Conservation (phyloP, 495 filamentous ascomycete species). For the Daldinia concentrica region DNA sequence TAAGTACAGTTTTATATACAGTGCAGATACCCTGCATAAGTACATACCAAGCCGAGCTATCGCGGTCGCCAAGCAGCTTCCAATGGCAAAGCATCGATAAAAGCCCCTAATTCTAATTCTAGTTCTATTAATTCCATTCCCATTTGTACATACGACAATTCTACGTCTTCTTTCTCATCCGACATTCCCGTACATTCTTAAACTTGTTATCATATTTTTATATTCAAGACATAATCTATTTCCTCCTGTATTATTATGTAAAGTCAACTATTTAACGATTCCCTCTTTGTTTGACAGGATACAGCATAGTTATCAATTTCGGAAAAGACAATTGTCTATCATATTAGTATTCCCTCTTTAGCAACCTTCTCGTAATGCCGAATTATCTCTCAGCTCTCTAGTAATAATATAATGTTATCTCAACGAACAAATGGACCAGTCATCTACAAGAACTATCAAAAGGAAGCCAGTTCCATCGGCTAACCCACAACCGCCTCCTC, state of each 20-base stretch:
- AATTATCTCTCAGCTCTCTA: conserved; percentile 1
- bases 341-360: conserved; percentile 1
- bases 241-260: not conserved
- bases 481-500: not conserved
- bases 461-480: conserved; percentile 31
- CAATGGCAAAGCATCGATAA: conserved; percentile 28
- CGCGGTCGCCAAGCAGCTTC: conserved; percentile 12
- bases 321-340: not conserved
- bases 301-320: not conserved
- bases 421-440: conserved; percentile 24
- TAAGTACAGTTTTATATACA: too few species aligned
- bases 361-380: conserved; percentile 4
- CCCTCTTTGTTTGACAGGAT: not conserved
- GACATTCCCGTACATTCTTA: conserved; percentile 28
- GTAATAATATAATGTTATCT: conserved; percentile 1
- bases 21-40: too few species aligned
- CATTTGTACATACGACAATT: not conserved
- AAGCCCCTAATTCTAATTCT: conserved; percentile 26
- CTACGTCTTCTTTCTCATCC: conserved; percentile 14
- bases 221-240: not conserved
- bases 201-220: not conserved
- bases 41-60: conserved; percentile 15
- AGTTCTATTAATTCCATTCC: not conserved
- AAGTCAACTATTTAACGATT: not conserved
- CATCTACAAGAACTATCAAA: conserved; percentile 12